Conservation (phyloP, 768 basidiomycete species). For the Tylopilus sp. region DNA sequence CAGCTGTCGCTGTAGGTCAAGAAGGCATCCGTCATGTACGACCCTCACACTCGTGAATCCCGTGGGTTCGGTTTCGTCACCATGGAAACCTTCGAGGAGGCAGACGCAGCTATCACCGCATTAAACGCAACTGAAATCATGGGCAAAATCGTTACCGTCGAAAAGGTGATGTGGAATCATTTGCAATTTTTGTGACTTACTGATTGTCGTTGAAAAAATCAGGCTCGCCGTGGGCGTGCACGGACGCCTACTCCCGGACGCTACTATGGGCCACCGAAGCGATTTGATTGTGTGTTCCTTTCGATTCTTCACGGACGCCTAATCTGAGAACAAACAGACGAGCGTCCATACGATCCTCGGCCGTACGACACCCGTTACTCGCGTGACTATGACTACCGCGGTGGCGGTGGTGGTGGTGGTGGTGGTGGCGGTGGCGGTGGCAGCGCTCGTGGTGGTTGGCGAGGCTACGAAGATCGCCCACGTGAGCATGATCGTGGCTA, state of each 20-base stretch:
- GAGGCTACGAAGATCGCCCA: conserved; percentile 34
- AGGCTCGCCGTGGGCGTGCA: conserved; percentile 89
- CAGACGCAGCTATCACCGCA: conserved; percentile 84
- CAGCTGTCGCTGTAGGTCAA: conserved; percentile 41
- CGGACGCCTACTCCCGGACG: conserved; percentile 91
- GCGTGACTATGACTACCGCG: conserved; percentile 57
- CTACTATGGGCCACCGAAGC: conserved; percentile 92
- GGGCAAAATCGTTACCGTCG: conserved; percentile 87
- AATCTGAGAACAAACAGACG: conserved; percentile 42
- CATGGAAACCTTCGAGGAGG: conserved; percentile 81
- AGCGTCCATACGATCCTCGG: conserved; percentile 88
- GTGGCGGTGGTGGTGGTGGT: conserved; percentile 20
- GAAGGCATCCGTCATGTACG: conserved; percentile 70
- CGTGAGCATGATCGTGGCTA: conserved; percentile 37
- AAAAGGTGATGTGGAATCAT: conserved; percentile 54
- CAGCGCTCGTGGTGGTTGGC: conserved; percentile 7
- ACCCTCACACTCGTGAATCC: conserved; percentile 67
- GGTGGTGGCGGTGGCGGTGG: conserved; percentile 20
- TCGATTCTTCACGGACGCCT: not conserved
- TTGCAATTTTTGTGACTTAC: not conserved
- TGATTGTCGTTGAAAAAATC: conserved; percentile 5
- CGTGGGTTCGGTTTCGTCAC: conserved; percentile 90
- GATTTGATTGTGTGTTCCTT: conserved; percentile 53
- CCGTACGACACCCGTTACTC: conserved; percentile 88
- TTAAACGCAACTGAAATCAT: conserved; percentile 81